Percentiles rank a stretch among this genome's conserved stretches.
phyloP scores from a whole-genome alignment of 108 stramenopile species.

The Skeletonema marinoi region DNA sequence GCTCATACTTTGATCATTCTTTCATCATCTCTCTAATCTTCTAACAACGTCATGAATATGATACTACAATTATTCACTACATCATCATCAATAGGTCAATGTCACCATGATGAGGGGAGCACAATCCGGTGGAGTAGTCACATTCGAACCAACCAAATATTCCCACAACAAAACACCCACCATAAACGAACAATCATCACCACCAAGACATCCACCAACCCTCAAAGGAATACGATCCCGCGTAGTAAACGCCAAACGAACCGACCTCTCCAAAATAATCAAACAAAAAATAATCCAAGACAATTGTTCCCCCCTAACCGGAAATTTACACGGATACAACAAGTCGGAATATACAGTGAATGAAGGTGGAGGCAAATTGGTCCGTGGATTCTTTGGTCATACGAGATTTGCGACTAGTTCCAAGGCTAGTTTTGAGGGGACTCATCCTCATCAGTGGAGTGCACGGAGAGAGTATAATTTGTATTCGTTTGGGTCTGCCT shows the following conservation, averaged over 20 bases:
- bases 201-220: slow-evolving; percentile 5
- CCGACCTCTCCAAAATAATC: slow-evolving; percentile 62
- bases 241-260: slow-evolving; percentile 83
- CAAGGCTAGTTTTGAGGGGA: slow-evolving; percentile 75
- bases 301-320: slow-evolving; percentile 20
- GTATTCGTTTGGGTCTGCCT: slow-evolving; percentile 9
- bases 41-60: background rate
- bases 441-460: slow-evolving; percentile 83
- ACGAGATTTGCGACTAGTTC: slow-evolving; percentile 80
- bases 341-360: slow-evolving; percentile 23
- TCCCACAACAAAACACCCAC: slow-evolving; percentile 3
- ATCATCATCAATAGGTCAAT: slow-evolving; percentile 29
- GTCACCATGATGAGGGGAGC: slow-evolving; percentile 91
- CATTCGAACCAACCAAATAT: slow-evolving; percentile 43
- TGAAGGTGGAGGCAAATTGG: slow-evolving; percentile 17
- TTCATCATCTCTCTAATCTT: background rate
- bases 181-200: slow-evolving; percentile 13
- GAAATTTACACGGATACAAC: slow-evolving; percentile 40
- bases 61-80: background rate
- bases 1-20: background rate
- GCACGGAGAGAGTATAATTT: slow-evolving; percentile 30
- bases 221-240: slow-evolving; percentile 62
- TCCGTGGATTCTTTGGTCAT: slow-evolving; percentile 64
- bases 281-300: slow-evolving; percentile 47
- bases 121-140: slow-evolving; percentile 80